phyloP scores from a whole-genome alignment of 139 green algal species.

The Desmodesmus armatus region DNA sequence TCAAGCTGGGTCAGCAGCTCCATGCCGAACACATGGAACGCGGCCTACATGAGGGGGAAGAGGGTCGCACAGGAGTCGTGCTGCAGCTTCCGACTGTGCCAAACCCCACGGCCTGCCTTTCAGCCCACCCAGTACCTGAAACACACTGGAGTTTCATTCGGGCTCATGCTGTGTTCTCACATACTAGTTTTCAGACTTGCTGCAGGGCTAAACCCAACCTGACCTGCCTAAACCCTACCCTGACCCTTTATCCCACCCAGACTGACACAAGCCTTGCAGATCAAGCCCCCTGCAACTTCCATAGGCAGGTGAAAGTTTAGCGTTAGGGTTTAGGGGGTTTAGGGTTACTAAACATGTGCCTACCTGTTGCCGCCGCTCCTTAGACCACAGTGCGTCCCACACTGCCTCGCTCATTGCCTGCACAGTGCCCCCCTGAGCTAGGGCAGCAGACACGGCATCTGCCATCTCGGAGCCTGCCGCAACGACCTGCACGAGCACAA shows the following conservation, averaged over 20 bases:
- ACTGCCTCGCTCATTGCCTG: conserved; percentile 57
- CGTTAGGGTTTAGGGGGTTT: no score
- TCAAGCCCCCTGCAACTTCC: no score
- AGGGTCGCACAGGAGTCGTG: neutral
- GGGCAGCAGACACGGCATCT: conserved; percentile 46
- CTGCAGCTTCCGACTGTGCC: neutral
- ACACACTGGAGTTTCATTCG: neutral
- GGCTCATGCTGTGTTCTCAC: no score
- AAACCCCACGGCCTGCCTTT: no score
- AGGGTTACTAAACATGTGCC: neutral
- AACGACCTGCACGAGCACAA: conserved; percentile 9
- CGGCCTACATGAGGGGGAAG: conserved; percentile 55
- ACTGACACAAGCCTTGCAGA: no score
- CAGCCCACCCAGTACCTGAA: neutral
- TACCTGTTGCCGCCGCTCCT: conserved; percentile 85
- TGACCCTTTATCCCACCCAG: no score
- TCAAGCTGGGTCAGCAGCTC: conserved; percentile 88
- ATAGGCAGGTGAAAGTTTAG: no score
- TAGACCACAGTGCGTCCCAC: conserved; percentile 89
- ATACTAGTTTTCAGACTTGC: no score
- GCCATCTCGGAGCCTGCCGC: conserved; percentile 56
- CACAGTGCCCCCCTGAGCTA: conserved; percentile 53
- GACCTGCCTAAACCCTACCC: no score
- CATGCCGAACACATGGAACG: conserved; percentile 95
- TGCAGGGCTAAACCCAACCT: no score